Base-by-base conservation (phyloP, 202 grass and related monocot genomes). In the Setaria viridis region DNA sequence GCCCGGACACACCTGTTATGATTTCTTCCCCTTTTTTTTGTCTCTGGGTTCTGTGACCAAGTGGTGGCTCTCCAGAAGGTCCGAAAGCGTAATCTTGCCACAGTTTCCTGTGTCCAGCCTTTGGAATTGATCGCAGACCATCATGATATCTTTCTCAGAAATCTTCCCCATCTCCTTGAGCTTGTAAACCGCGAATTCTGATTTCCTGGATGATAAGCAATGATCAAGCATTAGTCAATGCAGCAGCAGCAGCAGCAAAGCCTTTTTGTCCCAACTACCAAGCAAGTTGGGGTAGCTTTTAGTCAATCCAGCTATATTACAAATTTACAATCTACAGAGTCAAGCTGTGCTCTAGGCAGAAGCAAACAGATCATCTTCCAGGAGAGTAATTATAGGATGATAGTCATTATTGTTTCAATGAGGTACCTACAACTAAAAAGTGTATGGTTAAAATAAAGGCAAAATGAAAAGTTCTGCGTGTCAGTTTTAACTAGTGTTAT, bases 91-190 rank as follows among this genome's bases (percentile, higher is more conserved):
- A 56, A 99, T 99, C 89, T 96, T 99, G 21, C 97, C 97, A 33
- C 94, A 94, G 55, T 91, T 90, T 43, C 90, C 91, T 30, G 67
- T 72, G 77, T 99, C 97, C 59, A 99, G 80, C 70, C 90, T 92
- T 37, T 96, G 93, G 67, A 99, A 99, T 67, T 99, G 93, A 8
- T 99, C 80, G 0, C 90, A 91, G 78, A 99, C 91, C 84, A 86
- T 93, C 75, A 80, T 89, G 42, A 94, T 80, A 68, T 99, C 93
- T 69, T 92, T 99, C 11, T 99, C 93, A 0, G 88, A 70, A 48
- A 99, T 88, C 88, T 94, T 99, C 19, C 88, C 93, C 93, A 96
- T 99, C 69, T 96, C 90, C 87, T 99, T 99, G 12, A 96, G 89
- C 86, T 96, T 99, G 82, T 99, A 99, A 74, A 99, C 60, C 11